phyloP scores from a whole-genome alignment of 2,329 filamentous ascomycete species.

The Fusarium oxysporum region DNA sequence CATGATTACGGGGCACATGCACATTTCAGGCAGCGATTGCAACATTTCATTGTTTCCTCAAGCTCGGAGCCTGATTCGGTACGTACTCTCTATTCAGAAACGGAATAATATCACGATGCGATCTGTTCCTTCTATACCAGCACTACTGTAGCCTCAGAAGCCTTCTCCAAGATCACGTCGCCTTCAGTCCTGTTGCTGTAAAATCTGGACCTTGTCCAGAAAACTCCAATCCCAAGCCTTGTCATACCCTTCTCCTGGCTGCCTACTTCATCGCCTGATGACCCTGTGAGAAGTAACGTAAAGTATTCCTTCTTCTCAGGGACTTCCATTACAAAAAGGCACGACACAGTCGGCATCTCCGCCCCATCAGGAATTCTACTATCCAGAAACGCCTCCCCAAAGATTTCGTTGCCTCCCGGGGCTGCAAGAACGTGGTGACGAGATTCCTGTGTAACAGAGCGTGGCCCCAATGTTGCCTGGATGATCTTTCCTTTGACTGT shows the following conservation, averaged over 20 bases:
- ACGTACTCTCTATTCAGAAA: background rate
- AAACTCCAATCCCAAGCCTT: background rate
- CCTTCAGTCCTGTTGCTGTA: background rate
- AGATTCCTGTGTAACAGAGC: background rate
- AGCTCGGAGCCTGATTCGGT: background rate
- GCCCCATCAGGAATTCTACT: background rate
- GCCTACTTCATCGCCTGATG: accelerated
- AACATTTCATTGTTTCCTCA: no score
- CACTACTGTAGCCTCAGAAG: background rate
- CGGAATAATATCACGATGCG: accelerated
- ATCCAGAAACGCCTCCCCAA: constrained; percentile 4
- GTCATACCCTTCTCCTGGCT: accelerated
- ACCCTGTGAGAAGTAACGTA: background rate
- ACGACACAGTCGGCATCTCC: background rate
- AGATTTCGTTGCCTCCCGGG: background rate
- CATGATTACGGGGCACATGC: background rate
- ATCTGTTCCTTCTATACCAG: background rate
- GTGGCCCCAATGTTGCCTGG: background rate
- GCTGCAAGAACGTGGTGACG: constrained; percentile 1
- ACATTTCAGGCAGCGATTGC: background rate
- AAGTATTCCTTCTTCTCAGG: background rate
- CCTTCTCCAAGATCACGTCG: background rate
- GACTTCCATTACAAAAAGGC: background rate
- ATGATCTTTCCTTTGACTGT: background rate
- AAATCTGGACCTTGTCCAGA: background rate